These are phyloP conservation scores for Skeletonema potamos DNA, from an alignment of 108 stramenopile genomes.

Conservation along the genomic window DNA sequence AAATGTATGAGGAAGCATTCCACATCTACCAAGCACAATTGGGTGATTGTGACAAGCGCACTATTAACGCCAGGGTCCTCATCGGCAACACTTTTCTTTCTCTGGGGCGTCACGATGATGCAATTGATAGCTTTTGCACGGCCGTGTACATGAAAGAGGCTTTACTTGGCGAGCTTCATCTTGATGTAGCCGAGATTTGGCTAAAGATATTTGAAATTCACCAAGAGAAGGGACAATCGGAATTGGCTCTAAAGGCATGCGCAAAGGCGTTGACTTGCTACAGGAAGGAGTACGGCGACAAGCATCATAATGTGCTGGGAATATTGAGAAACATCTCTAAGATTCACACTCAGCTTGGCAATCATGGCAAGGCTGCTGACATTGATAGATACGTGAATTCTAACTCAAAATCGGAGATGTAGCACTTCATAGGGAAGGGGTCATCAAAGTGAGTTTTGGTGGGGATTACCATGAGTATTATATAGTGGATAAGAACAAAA, in stretches of 20 bases:
- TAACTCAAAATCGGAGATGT: conserved; percentile 13
- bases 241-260: conserved; percentile 36
- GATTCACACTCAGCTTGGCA: conserved; percentile 38
- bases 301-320: conserved; percentile 29
- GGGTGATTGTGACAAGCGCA: conserved; percentile 36
- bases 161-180: conserved; percentile 40
- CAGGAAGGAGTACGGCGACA: conserved; percentile 39
- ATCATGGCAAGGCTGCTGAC: conserved; percentile 37
- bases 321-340: conserved; percentile 33
- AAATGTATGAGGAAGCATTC: conserved; percentile 37
- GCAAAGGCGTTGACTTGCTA: conserved; percentile 46
- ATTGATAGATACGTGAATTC: conserved; percentile 35
- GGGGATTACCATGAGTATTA: neutral
- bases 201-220: conserved; percentile 34
- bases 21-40: conserved; percentile 32
- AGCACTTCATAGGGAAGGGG: neutral
- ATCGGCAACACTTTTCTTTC: conserved; percentile 18
- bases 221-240: conserved; percentile 21
- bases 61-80: conserved; percentile 31
- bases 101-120: conserved; percentile 42
- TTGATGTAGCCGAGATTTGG: conserved; percentile 41
- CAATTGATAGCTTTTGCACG: conserved; percentile 40
- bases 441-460: neutral
- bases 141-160: conserved; percentile 57
- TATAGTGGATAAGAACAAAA: neutral